These are phyloP conservation scores for Choiromyces venosus DNA, from an alignment of 495 filamentous ascomycete species.

Conservation along the genomic window DNA sequence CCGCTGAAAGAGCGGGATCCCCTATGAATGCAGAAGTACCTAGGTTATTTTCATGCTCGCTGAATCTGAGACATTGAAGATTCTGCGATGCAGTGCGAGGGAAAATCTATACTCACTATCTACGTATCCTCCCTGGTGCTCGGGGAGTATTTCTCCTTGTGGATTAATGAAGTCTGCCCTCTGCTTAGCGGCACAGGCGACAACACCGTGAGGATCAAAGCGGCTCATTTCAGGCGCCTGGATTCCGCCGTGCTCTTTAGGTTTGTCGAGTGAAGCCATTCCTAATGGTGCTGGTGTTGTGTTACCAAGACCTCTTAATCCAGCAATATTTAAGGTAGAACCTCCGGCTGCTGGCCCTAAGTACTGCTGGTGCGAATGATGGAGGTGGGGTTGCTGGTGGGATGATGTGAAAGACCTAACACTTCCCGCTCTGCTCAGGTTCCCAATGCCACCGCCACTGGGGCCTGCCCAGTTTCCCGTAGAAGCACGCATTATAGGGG, in stretches of 20 bases:
- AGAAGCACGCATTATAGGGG: slow-evolving; percentile 51
- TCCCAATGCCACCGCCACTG: slow-evolving; percentile 21
- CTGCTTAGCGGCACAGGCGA: slow-evolving; percentile 7
- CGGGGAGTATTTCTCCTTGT: slow-evolving; percentile 20
- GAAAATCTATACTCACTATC: slow-evolving; percentile 19
- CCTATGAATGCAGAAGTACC: slow-evolving; percentile 40
- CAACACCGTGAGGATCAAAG: slow-evolving; percentile 38
- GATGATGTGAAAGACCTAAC: slow-evolving; percentile 44
- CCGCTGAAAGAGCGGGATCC: slow-evolving; percentile 68
- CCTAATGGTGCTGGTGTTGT: slow-evolving; percentile 16
- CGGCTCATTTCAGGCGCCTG: slow-evolving; percentile 31
- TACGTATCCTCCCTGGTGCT: slow-evolving; percentile 34
- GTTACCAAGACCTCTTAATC: slow-evolving; percentile 20
- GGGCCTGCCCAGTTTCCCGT: slow-evolving; percentile 44
- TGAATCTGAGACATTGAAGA: slow-evolving; percentile 3
- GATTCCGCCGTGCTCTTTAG: slow-evolving; percentile 23
- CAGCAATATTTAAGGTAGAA: slow-evolving; percentile 9
- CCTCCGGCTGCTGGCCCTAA: slow-evolving; percentile 29
- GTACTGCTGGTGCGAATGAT: slow-evolving; percentile 40
- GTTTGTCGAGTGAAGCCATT: slow-evolving; percentile 31
- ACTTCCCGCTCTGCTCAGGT: slow-evolving; percentile 45
- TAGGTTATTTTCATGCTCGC: slow-evolving; percentile 29
- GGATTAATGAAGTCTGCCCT: slow-evolving; percentile 9
- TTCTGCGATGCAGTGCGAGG: background rate
- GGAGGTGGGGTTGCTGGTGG: slow-evolving; percentile 40